A percentile compares a stretch with the other conserved stretches of the same genome.
Conservation (phyloP, 1,284 basidiomycete species). For the Melampsora larici-populina region DNA sequence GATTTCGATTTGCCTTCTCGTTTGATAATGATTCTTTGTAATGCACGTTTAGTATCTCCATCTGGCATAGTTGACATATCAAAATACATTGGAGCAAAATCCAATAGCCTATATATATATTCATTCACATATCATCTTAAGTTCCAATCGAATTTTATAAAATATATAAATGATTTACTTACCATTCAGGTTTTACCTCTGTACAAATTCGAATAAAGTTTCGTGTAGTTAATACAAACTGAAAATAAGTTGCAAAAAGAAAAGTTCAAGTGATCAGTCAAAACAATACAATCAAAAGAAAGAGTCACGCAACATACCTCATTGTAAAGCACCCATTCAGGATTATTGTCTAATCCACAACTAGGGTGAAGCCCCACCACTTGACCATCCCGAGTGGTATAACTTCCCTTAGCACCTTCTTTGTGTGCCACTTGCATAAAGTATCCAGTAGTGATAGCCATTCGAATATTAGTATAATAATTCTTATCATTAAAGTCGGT, state of each 20-base stretch:
- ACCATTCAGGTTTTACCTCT: conserved; percentile 86
- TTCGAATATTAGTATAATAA: conserved; percentile 74
- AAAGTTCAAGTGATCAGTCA: neutral
- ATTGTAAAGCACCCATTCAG: conserved; percentile 97
- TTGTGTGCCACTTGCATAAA: conserved; percentile 99
- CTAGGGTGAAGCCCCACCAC: conserved; percentile 90
- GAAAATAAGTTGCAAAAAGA: conserved; percentile 5
- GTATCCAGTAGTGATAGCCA: conserved; percentile 84
- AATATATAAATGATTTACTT: conserved; percentile 48
- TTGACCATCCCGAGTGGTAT: conserved; percentile 55
- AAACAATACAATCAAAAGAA: neutral
- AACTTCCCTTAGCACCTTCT: conserved; percentile 75
- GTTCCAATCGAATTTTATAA: neutral
- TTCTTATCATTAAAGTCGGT: conserved; percentile 70
- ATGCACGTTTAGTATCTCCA: conserved; percentile 69
- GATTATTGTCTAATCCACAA: conserved; percentile 84
- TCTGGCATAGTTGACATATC: conserved; percentile 67
- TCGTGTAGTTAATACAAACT: conserved; percentile 88
- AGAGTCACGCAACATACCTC: conserved; percentile 53
- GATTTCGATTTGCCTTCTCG: conserved; percentile 34
- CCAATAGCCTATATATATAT: conserved; percentile 65
- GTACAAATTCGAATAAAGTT: conserved; percentile 87
- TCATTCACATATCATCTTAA: conserved; percentile 4
- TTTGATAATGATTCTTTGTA: conserved; percentile 60
- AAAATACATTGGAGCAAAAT: conserved; percentile 75